Evolutionary conservation across 257 asterid species (phyloP).

Genomic region (Nicotiana noctiflora): DNA sequence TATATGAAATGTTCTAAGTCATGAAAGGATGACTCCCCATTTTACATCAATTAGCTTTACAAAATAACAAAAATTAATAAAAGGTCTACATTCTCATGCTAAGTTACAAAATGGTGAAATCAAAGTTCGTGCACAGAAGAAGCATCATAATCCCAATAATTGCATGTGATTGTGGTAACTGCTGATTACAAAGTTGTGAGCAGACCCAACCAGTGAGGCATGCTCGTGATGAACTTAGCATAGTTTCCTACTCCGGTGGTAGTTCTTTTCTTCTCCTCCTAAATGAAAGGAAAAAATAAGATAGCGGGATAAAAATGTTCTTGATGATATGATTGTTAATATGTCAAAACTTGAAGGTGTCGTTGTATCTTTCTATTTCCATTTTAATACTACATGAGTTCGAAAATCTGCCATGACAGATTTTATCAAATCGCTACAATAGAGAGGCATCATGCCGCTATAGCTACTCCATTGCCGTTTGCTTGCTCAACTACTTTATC

Average conservation of each 20-base stretch:
- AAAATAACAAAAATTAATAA: neutral
- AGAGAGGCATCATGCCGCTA: neutral
- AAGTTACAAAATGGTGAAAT: neutral
- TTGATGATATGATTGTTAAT: neutral
- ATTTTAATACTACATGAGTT: neutral
- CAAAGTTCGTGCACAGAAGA: neutral
- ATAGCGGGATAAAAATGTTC: neutral
- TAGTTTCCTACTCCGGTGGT: neutral
- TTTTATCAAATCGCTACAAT: neutral
- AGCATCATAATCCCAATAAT: neutral
- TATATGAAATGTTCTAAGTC: neutral
- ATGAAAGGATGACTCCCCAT: neutral
- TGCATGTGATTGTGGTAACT: neutral
- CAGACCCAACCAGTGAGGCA: neutral
- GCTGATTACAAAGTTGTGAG: conserved; percentile 1
- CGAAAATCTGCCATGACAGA: neutral
- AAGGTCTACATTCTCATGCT: neutral
- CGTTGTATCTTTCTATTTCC: neutral
- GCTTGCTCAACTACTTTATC: neutral
- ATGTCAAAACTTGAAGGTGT: neutral
- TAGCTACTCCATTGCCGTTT: neutral
- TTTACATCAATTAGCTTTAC: neutral
- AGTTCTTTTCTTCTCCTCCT: neutral
- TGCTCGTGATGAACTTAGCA: neutral
- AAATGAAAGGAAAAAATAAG: neutral